Conservation (phyloP, 208 protist genomes). For the Trypanosoma vivax region DNA sequence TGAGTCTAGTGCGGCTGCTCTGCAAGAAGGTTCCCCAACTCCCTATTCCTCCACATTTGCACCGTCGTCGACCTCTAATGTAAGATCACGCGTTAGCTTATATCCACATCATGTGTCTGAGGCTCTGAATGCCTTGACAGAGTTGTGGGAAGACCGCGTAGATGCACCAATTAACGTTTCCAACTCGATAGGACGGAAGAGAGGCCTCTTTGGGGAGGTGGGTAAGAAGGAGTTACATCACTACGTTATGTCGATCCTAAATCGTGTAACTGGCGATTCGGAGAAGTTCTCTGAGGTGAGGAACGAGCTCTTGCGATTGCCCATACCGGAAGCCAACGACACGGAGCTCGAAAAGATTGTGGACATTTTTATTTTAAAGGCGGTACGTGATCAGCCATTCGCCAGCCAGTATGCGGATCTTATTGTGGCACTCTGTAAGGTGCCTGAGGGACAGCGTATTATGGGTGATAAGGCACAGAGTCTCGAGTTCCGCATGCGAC, state of each 20-base stretch:
- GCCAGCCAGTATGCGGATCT: conserved; percentile 68
- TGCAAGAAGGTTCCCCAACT: neutral
- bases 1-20: neutral
- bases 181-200: conserved; percentile 27
- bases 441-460: conserved; percentile 47
- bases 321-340: conserved; percentile 70
- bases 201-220: conserved; percentile 70
- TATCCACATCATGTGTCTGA: conserved; percentile 11
- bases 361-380: conserved; percentile 75
- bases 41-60: conserved; percentile 1
- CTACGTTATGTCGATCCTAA: conserved; percentile 74
- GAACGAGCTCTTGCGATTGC: conserved; percentile 78
- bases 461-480: conserved; percentile 48
- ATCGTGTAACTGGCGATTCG: conserved; percentile 74
- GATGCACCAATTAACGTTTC: conserved; percentile 59
- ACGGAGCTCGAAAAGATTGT: conserved; percentile 66
- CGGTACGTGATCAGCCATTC: conserved; percentile 71
- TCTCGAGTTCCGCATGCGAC: conserved; percentile 65
- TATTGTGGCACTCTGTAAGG: conserved; percentile 53
- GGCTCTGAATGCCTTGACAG: conserved; percentile 38
- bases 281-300: conserved; percentile 76
- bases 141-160: conserved; percentile 63
- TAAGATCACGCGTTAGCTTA: neutral
- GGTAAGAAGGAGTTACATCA: conserved; percentile 69
- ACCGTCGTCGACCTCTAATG: conserved; percentile 2